Percentiles rank a stretch among this genome's conserved stretches.
Conservation (phyloP, 164 flowering plant genomes). For the Euptelea pleiosperma region DNA sequence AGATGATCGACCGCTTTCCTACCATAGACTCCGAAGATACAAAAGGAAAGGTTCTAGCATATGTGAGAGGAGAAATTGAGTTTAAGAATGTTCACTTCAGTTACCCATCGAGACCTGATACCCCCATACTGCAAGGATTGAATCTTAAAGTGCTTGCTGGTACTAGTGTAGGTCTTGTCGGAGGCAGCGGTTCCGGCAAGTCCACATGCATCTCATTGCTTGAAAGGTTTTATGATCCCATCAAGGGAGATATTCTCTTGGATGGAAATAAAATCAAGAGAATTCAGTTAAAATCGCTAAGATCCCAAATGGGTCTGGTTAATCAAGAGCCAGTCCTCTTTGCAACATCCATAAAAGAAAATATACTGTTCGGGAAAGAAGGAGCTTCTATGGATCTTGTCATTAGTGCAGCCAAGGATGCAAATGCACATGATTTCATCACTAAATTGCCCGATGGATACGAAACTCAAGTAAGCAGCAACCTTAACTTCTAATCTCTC, state of each 20-base stretch:
- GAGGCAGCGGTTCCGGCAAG: conserved; percentile 52
- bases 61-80: conserved; percentile 34
- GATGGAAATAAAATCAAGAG: conserved; percentile 33
- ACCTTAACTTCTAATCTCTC: background rate
- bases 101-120: conserved; percentile 45
- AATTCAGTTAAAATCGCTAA: conserved; percentile 34
- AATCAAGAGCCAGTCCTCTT: conserved; percentile 44
- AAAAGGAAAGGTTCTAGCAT: conserved; percentile 20
- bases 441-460: conserved; percentile 30
- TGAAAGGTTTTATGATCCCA: conserved; percentile 48
- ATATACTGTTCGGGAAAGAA: conserved; percentile 36
- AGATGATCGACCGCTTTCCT: conserved; percentile 26
- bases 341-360: conserved; percentile 41
- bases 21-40: conserved; percentile 23
- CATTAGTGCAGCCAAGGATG: conserved; percentile 27
- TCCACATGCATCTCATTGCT: conserved; percentile 36
- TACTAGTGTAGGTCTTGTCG: conserved; percentile 42
- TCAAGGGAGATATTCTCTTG: conserved; percentile 34
- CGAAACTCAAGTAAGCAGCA: conserved; percentile 32
- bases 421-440: conserved; percentile 47
- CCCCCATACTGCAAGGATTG: conserved; percentile 25
- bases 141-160: conserved; percentile 26
- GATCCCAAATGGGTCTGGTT: conserved; percentile 41
- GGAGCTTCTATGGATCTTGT: conserved; percentile 35
- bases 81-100: conserved; percentile 34